Evolutionary conservation across 2,329 filamentous ascomycete genomes (phyloP).

Genomic region (Fusarium sarcochroum): DNA sequence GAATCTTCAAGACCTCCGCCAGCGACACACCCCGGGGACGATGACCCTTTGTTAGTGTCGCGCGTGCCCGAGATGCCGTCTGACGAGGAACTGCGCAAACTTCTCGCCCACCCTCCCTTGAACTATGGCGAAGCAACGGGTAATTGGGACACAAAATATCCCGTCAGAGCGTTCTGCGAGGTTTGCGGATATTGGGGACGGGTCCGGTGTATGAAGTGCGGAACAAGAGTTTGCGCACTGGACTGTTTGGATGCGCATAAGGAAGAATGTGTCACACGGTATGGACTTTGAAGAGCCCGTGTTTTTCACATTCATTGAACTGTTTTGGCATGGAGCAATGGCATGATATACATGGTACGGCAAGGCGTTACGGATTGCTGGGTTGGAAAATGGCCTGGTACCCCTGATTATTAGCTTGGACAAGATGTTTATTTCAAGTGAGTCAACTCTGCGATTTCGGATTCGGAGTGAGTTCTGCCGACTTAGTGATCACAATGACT

Average conservation of each 20-base stretch:
- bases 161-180: conserved; percentile 78
- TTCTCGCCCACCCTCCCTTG: conserved; percentile 75
- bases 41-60: conserved; percentile 70
- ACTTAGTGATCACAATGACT: neutral
- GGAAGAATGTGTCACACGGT: conserved; percentile 78
- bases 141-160: conserved; percentile 63
- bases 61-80: conserved; percentile 70
- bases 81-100: conserved; percentile 72
- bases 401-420: conserved; percentile 33
- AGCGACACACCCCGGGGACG: conserved; percentile 62
- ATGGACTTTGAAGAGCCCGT: conserved; percentile 59
- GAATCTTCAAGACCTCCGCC: conserved; percentile 54
- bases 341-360: conserved; percentile 8
- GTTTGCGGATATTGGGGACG: conserved; percentile 87
- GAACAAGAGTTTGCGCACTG: conserved; percentile 81
- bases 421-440: neutral
- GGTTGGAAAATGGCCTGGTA: conserved; percentile 45
- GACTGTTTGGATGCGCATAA: conserved; percentile 80
- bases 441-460: conserved; percentile 17
- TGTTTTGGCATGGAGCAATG: conserved; percentile 3
- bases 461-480: neutral
- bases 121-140: conserved; percentile 76
- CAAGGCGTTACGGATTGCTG: conserved; percentile 42
- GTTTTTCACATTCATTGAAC: neutral
- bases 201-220: conserved; percentile 82